Evolutionary conservation across 371 early-diverging fungal species (phyloP), one percentile per base, ranked within the genome.

Genomic region (Mortierella sp.): DNA sequence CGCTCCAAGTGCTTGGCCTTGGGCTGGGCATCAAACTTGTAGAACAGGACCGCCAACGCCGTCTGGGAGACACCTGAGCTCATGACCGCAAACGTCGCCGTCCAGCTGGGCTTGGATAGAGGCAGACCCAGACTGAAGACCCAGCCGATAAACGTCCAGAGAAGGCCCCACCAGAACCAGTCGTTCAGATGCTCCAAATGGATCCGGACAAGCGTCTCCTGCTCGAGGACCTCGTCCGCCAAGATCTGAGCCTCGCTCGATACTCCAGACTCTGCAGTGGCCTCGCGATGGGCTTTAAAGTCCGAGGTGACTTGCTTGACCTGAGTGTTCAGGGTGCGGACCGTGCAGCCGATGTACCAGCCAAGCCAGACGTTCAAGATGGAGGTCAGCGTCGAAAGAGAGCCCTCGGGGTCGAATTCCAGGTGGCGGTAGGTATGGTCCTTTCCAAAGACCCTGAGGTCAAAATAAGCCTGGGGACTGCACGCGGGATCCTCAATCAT

Each of bases 31-130:
- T 81, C 77, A 67, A 85, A 79, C 73, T 78, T 70, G 77, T 72
- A 87, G 64, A 86, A 87, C 24, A 80, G 45, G 22, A 80, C 43
- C 2, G 80, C 68, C 24, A 89, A 61, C 47, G 74, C 65, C 31
- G 75, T 73, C 52, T 82, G 68, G 10, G 87, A 80, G 41, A 87
- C 53, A 7, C 80, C 87, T 1, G 85, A 78, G 43, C 80, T 64
- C 24, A 86, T 41, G 37, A 87, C 71, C 6, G 86, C 86, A 72
- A 85, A 90, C 2, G 85, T 85, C 1, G 88, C 88, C 0, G 89
- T 89, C 90, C 90, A 90, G n/a, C 88, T 78, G 22, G 80, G 76
- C 73, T 90, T 90, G 74, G 82, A 86, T 0, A 90, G 55, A 7
- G 90, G 90, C 11, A 90, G 73, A 22, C 83, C 76, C 31, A 80